Evolutionary conservation across 257 asterid genomes (phyloP), one percentile per base, ranked within the genome.

Genomic region (Rauvolfia tetraphylla): DNA sequence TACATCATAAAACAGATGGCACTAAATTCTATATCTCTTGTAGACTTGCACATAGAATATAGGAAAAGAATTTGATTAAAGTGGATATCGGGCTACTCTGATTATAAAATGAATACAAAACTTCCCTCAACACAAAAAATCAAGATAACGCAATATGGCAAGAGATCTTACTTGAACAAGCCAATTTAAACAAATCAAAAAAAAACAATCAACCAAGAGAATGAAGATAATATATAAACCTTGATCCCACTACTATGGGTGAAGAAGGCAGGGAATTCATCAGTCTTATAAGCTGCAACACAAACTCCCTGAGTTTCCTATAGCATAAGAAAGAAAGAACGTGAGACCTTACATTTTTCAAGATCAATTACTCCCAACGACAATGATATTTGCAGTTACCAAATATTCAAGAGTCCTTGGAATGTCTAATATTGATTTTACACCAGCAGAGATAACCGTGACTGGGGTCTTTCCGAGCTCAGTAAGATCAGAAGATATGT

Each of bases 241-340:
- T 89, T 86, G 87, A 74, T 84, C 84, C 99, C 99, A 85, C 97
- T 92, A 75, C 85, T 83, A 84, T 85, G 92, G 13, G 96, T 90
- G 91, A 95, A 95, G 80, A 93, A 95, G 66, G 99, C 95, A 73
- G 99, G 99, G 81, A 95, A 90, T 78, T 93, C 97, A 25, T 84
- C 77, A 15, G 99, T 88, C 84, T 83, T 86, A 81, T 95, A 95
- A 56, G 96, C 96, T 49, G 93, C 93, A 81, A 88, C 96, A 86
- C 97, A 90, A 75, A 92, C 97, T 84, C 97, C 97, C 76, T 92
- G 96, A 67, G 99, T 95, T 89, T 95, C 99, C 99, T 95, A 88
- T 54, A 85, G 80, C 20, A 72, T 61, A 76, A 66, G 38, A 76
- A 70, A 75, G 68, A 71, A 76, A 41, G 36, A 72, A 63, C 18